Evolutionary conservation across 1,284 basidiomycete genomes (phyloP).

Genomic region (Fomitopsis pinicola): DNA sequence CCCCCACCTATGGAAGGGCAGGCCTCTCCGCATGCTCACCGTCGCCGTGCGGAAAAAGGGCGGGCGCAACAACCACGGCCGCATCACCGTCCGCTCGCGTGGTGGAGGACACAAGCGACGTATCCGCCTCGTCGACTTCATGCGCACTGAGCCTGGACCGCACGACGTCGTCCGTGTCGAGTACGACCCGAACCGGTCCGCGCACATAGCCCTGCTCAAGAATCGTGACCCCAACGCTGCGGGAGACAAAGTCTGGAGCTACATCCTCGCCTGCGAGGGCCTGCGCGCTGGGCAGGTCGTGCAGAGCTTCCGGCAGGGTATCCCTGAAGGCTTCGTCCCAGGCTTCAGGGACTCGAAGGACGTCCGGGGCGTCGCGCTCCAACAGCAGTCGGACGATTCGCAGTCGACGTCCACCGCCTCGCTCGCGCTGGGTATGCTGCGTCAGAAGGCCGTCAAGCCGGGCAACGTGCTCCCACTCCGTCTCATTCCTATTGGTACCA

Average conservation of each 20-base stretch:
- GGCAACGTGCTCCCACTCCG: slow-evolving; percentile 93
- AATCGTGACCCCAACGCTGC: slow-evolving; percentile 46
- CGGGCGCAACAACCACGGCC: slow-evolving; percentile 82
- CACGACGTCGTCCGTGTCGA: slow-evolving; percentile 93
- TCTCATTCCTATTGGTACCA: slow-evolving; percentile 89
- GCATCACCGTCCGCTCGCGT: slow-evolving; percentile 84
- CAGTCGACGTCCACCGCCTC: slow-evolving; percentile 44
- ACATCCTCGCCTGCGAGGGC: slow-evolving; percentile 91
- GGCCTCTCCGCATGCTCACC: slow-evolving; percentile 83
- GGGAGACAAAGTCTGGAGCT: slow-evolving; percentile 62
- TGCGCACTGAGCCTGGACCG: slow-evolving; percentile 69
- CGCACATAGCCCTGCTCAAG: slow-evolving; percentile 88
- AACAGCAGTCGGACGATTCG: slow-evolving; percentile 25
- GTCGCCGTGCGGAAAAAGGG: slow-evolving; percentile 81
- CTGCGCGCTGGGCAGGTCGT: slow-evolving; percentile 87
- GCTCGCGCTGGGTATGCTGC: slow-evolving; percentile 84
- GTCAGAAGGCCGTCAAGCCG: slow-evolving; percentile 81
- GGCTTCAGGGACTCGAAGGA: slow-evolving; percentile 46
- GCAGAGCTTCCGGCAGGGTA: slow-evolving; percentile 81
- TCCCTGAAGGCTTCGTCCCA: slow-evolving; percentile 73
- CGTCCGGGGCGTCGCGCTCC: slow-evolving; percentile 47
- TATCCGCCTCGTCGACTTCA: slow-evolving; percentile 87
- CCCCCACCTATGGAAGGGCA: slow-evolving; percentile 79
- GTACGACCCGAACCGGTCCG: slow-evolving; percentile 92
- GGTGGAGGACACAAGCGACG: slow-evolving; percentile 92